Base-by-base conservation (phyloP, 148 eudicot genomes). In the Drosera capensis region DNA sequence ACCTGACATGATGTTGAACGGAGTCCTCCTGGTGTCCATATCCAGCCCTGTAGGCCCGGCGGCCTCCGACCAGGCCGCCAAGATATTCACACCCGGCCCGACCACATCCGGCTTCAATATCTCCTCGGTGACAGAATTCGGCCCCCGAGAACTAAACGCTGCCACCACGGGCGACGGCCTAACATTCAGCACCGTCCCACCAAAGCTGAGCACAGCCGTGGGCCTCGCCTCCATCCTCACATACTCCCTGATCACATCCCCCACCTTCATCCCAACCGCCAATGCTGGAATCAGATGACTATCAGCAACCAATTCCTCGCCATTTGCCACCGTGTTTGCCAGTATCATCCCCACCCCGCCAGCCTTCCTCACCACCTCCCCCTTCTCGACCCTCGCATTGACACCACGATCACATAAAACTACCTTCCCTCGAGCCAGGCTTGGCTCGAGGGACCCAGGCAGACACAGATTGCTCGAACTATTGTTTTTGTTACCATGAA, bases 121-220 rank as follows among this genome's bases (percentile, higher is more conserved):
- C 67, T 82, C 58, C 15, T 82, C 80, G 7, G 94, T 82, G 51
- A 82, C 85, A 73, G 56, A 3, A 38, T 79, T 87, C 4, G 96
- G 96, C 53, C 96, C 96, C 23, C 96, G 49, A 1, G 96, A 82
- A 28, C 88, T 87, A 20, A 87, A 87, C 17, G 96, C 96, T 3
- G 96, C 96, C 59, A 87, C 96, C 23, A 87, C 82, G 8, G 96
- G 96, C 18, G 96, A 79, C n/a, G 96, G 96, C 66, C 74, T 57
- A 30, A 87, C 94, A 19, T 77, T 67, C 73, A 82, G 34, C 51
- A 76, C 76, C 3, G 88, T 87, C 49, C 96, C 94, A 0, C 68
- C 79, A 16, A 87, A 87, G 5, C 79, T 69, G 49, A 87, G 29
- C 45, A 65, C 60, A 2, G 85, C 96, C 16, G 55, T 82, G 0